A percentile compares a stretch with the other conserved stretches of the same genome.
Conservation (phyloP, 768 basidiomycete genomes). For the Leccinellum rugosiceps region DNA sequence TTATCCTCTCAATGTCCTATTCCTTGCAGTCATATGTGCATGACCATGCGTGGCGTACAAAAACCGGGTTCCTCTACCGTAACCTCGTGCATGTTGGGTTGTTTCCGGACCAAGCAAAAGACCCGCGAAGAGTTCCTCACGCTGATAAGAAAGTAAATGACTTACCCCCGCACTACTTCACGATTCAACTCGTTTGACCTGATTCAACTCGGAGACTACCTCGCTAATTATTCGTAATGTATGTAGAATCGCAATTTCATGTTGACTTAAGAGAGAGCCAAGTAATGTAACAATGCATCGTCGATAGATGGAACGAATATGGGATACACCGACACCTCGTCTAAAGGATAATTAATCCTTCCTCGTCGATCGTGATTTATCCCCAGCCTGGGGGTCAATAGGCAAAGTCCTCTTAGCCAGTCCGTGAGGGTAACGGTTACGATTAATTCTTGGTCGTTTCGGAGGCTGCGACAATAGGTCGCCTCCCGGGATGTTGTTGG, state of each 20-base stretch:
- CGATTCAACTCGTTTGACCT: slow-evolving; percentile 50
- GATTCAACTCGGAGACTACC: slow-evolving; percentile 34
- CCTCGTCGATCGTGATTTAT: slow-evolving; percentile 50
- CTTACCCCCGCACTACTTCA: slow-evolving; percentile 1
- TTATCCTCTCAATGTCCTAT: slow-evolving; percentile 9
- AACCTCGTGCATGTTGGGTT: slow-evolving; percentile 97
- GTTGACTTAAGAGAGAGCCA: slow-evolving; percentile 10
- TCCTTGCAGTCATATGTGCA: slow-evolving; percentile 80
- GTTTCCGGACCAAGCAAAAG: slow-evolving; percentile 98
- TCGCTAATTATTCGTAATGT: slow-evolving; percentile 23
- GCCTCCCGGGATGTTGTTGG: slow-evolving; percentile 31
- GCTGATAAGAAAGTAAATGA: slow-evolving; percentile 54
- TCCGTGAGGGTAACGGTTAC: slow-evolving; percentile 49
- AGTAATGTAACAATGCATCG: slow-evolving; percentile 15
- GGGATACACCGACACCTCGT: slow-evolving; percentile 9
- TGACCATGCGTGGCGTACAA: slow-evolving; percentile 99
- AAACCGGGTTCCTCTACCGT: slow-evolving; percentile 95
- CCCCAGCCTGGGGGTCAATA: slow-evolving; percentile 58
- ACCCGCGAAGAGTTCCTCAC: slow-evolving; percentile 96
- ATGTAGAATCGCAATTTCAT: slow-evolving; percentile 10
- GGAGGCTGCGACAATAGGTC: slow-evolving; percentile 43
- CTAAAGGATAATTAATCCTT: slow-evolving; percentile 42
- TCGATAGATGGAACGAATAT: slow-evolving; percentile 8
- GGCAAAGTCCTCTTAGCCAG: slow-evolving; percentile 59
- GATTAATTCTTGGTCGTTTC: slow-evolving; percentile 60